Conservation (phyloP, 352 stramenopile species). For the Poterioochromonas sp. region DNA sequence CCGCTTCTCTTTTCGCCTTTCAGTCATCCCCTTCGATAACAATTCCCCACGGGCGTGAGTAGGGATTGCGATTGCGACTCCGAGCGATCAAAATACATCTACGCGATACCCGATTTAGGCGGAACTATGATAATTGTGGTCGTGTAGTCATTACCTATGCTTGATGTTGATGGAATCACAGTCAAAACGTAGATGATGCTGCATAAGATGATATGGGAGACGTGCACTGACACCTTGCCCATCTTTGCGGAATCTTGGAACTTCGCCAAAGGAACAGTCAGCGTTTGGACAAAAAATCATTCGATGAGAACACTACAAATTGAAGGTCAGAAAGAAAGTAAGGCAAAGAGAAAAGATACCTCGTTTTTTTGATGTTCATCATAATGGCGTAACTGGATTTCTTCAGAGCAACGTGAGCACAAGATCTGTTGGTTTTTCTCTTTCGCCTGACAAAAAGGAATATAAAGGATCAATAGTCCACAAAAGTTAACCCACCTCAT, state of each 20-base stretch:
- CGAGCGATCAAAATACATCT: background rate
- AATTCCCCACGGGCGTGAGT: conserved; percentile 16
- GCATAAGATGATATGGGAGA: background rate
- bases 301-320: background rate
- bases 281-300: conserved; percentile 1
- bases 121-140: no score
- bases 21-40: background rate
- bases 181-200: conserved; percentile 1
- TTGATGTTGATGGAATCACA: background rate
- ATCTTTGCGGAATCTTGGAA: background rate
- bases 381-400: background rate
- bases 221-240: background rate
- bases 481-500: no score
- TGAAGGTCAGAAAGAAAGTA: no score
- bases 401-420: background rate
- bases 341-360: no score
- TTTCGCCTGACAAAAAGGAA: background rate
- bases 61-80: background rate
- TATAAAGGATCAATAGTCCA: no score
- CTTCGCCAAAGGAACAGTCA: conserved; percentile 2
- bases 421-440: background rate
- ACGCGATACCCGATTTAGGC: no score
- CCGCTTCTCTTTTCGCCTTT: no score
- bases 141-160: no score
- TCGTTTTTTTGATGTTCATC: background rate